These are phyloP conservation scores for Entomortierella parvispora DNA, from an alignment of 192 early-diverging fungal genomes.

Conservation along the genomic window DNA sequence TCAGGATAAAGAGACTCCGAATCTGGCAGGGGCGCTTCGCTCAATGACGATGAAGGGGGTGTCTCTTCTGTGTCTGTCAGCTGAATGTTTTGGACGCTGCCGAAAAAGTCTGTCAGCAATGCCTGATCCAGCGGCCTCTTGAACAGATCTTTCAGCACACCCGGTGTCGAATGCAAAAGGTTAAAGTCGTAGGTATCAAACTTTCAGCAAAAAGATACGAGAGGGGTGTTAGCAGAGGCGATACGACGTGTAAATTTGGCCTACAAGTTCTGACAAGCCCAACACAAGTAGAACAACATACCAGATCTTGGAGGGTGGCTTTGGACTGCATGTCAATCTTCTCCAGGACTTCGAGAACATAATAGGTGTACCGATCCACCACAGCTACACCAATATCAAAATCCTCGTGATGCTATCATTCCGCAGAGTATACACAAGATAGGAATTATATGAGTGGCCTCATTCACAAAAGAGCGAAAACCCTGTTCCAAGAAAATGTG, in stretches of 20 bases:
- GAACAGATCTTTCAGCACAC: constrained; percentile 88
- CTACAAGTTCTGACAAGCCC: too few species aligned
- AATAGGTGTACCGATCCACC: constrained; percentile 98
- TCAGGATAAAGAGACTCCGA: constrained; percentile 3
- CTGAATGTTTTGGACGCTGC: constrained; percentile 91
- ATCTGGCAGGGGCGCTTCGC: not conserved
- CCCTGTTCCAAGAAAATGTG: not conserved
- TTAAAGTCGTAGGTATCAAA: constrained; percentile 84
- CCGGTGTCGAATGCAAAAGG: constrained; percentile 84
- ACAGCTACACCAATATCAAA: constrained; percentile 95
- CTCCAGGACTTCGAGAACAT: constrained; percentile 93
- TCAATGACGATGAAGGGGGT: not conserved
- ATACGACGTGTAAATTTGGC: too few species aligned
- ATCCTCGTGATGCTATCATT: constrained; percentile 81
- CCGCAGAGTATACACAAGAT: not conserved
- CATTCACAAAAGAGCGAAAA: not conserved
- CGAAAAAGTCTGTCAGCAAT: constrained; percentile 96
- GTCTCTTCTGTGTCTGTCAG: constrained; percentile 64
- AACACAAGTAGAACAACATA: constrained; percentile 30
- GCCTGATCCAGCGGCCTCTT: constrained; percentile 81
- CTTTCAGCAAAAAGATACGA: constrained; percentile 40
- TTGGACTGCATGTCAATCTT: constrained; percentile 83
- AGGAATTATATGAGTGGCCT: not conserved
- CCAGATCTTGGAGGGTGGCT: constrained; percentile 76
- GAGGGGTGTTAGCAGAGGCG: not conserved